These are phyloP conservation scores for Curvularia hawaiiensis DNA, from an alignment of 2,329 filamentous ascomycete genomes.

Conservation along the genomic window DNA sequence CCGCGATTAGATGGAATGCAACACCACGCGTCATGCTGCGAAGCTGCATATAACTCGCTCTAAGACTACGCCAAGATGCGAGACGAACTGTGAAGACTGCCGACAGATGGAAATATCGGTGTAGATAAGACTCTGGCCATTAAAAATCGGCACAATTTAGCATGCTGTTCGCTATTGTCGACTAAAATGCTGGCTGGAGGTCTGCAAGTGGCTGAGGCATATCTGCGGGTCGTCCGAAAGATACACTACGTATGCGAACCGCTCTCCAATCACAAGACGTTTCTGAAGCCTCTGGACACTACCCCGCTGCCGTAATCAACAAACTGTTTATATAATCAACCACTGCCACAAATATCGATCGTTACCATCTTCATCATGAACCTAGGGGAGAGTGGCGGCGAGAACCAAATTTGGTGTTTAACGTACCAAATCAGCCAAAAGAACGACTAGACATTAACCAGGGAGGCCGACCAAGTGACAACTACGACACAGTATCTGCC, in stretches of 20 bases:
- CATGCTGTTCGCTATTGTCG: not conserved
- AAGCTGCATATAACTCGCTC: not conserved
- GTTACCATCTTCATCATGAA: not conserved
- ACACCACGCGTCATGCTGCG: not conserved
- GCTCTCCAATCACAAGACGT: slow-evolving; percentile 13
- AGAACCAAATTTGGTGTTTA: not conserved
- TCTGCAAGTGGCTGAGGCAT: not conserved
- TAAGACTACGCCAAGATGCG: not conserved
- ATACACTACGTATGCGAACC: not conserved
- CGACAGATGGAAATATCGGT: not conserved
- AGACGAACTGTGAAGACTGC: not conserved
- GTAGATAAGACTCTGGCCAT: not conserved
- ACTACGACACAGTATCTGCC: not conserved
- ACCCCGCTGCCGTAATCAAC: slow-evolving; percentile 21
- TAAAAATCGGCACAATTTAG: not conserved
- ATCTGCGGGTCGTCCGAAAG: slow-evolving; percentile 3
- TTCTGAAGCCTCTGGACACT: not conserved
- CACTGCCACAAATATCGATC: not conserved
- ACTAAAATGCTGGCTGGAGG: not conserved
- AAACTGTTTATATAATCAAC: slow-evolving; percentile 13
- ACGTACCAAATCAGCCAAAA: not conserved
- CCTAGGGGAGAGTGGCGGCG: not conserved
- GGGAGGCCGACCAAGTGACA: not conserved
- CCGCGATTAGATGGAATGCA: not conserved
- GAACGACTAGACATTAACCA: not conserved